These are phyloP conservation scores for Colletotrichum brevisporum DNA, from an alignment of 2,329 filamentous ascomycete genomes.

Conservation along the genomic window DNA sequence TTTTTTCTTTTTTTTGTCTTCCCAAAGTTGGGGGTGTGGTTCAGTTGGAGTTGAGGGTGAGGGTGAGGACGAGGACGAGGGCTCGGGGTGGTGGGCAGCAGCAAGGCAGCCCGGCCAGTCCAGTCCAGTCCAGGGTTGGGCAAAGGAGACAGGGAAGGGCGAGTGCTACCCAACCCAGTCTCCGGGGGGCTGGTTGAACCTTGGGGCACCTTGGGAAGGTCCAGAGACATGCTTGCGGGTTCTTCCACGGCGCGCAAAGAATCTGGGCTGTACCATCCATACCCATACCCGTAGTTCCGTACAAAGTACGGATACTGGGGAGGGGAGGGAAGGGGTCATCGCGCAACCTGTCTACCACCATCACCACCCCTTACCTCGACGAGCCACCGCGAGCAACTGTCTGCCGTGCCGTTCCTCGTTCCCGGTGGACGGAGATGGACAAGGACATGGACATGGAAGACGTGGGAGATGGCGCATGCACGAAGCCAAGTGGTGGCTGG, in stretches of 20 bases:
- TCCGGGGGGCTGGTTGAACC: conserved; percentile 36
- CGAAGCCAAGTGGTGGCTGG: conserved; percentile 40
- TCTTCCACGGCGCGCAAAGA: conserved; percentile 20
- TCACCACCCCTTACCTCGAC: neutral
- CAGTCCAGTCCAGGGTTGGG: conserved; percentile 11
- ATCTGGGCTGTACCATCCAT: too few relatives aligned
- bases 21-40: conserved; percentile 23
- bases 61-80: conserved; percentile 2
- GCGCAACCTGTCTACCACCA: neutral
- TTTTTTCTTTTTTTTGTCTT: too few relatives aligned
- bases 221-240: conserved; percentile 27
- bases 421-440: conserved; percentile 17
- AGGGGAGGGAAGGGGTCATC: conserved; percentile 1
- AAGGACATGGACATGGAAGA: neutral
- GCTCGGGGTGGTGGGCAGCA: conserved; percentile 26
- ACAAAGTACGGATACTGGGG: too few relatives aligned
- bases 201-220: conserved; percentile 21
- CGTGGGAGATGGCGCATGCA: conserved; percentile 30
- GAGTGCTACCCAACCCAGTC: conserved; percentile 38
- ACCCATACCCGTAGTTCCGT: too few relatives aligned
- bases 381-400: conserved; percentile 8
- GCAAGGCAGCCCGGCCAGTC: conserved; percentile 17
- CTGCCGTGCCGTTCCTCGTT: conserved; percentile 10
- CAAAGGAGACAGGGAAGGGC: conserved; percentile 30
- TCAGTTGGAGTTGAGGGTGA: conserved; percentile 17